Conservation (phyloP, 2,329 filamentous ascomycete genomes). For the Microdochium paspali region DNA sequence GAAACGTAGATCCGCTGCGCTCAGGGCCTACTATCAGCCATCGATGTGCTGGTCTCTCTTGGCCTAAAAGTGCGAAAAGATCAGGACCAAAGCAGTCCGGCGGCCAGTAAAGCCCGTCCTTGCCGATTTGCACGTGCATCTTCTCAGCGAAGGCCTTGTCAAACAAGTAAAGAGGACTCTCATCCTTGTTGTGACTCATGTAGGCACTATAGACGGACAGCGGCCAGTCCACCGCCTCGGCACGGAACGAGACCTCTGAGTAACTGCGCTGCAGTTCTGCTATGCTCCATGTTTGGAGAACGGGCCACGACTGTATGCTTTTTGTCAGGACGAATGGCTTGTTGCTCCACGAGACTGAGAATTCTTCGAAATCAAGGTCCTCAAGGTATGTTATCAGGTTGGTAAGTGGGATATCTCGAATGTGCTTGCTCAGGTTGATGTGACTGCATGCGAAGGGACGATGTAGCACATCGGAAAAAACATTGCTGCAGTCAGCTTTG, state of each 20-base stretch:
- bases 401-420: constrained; percentile 56
- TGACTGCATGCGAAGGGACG: constrained; percentile 85
- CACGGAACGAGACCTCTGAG: constrained; percentile 62
- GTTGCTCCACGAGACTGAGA: constrained; percentile 65
- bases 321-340: constrained; percentile 79
- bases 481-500: constrained; percentile 59
- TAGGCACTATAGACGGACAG: constrained; percentile 75
- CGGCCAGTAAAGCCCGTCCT: constrained; percentile 56
- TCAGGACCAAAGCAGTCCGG: constrained; percentile 82
- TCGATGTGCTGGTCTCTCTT: constrained; percentile 73
- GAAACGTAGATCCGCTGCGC: constrained; percentile 85
- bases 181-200: constrained; percentile 70
- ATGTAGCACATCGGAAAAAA: constrained; percentile 87
- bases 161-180: constrained; percentile 88
- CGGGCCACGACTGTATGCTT: constrained; percentile 75
- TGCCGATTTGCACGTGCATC: constrained; percentile 61
- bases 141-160: constrained; percentile 81
- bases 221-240: constrained; percentile 90
- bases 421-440: constrained; percentile 57
- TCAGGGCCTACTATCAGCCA: constrained; percentile 90
- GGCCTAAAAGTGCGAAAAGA: constrained; percentile 69
- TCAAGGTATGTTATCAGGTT: constrained; percentile 67
- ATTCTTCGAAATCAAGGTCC: constrained; percentile 63
- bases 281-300: constrained; percentile 64
- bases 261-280: constrained; percentile 57